Conservation (phyloP, 2,329 filamentous ascomycete species). For the Fusarium paranaense region DNA sequence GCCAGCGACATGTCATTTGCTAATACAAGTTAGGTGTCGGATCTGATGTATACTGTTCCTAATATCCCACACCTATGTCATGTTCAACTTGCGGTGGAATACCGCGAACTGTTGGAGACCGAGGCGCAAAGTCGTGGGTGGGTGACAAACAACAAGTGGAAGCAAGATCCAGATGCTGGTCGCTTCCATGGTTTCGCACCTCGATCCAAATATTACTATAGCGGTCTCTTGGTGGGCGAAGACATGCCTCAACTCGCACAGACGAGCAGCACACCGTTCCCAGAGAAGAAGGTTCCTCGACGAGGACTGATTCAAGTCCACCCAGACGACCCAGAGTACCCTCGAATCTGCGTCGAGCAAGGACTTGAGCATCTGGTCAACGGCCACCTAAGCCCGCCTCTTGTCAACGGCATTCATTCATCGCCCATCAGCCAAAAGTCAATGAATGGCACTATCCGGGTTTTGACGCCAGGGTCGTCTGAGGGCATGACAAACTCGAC, state of each 20-base stretch:
- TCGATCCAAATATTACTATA: constrained; percentile 67
- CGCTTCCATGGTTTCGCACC: constrained; percentile 67
- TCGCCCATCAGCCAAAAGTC: constrained; percentile 58
- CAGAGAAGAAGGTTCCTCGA: constrained; percentile 66
- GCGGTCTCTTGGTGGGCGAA: constrained; percentile 66
- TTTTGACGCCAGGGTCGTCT: constrained; percentile 25
- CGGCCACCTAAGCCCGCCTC: constrained; percentile 56
- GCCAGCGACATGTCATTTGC: not conserved
- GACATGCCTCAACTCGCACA: constrained; percentile 59
- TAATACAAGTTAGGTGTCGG: constrained; percentile 62
- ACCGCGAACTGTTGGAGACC: constrained; percentile 68
- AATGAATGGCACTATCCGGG: constrained; percentile 48
- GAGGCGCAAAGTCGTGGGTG: constrained; percentile 59
- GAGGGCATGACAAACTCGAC: constrained; percentile 28
- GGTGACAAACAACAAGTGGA: constrained; percentile 65
- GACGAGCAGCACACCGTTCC: constrained; percentile 66
- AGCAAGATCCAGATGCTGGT: constrained; percentile 65
- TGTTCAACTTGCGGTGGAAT: constrained; percentile 67
- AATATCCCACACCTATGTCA: constrained; percentile 69
- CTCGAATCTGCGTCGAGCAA: constrained; percentile 66
- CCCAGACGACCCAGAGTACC: constrained; percentile 69
- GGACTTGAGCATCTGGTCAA: constrained; percentile 66
- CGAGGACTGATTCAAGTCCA: constrained; percentile 64
- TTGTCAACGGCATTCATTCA: constrained; percentile 61
- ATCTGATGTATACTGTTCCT: constrained; percentile 70